These are phyloP conservation scores for Oryza officinalis DNA, from an alignment of 176 grass and related monocot species.

Conservation along the genomic window DNA sequence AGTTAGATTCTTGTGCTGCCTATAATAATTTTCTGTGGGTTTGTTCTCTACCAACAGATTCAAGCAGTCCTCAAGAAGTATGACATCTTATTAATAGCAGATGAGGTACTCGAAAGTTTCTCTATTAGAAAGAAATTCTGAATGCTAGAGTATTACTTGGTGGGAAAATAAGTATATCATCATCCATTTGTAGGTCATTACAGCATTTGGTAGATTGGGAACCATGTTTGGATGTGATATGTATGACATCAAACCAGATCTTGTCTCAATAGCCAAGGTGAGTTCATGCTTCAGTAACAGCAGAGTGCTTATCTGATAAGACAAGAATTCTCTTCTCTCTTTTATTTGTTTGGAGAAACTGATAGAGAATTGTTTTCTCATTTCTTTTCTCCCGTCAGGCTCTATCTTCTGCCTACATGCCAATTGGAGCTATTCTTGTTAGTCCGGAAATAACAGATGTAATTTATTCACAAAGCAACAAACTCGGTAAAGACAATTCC, in stretches of 20 bases:
- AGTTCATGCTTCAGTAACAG: constrained; percentile 1
- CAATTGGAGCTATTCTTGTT: constrained; percentile 88
- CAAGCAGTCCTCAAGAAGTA: constrained; percentile 91
- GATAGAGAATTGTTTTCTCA: background rate
- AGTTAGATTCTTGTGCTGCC: background rate
- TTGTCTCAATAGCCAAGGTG: constrained; percentile 94
- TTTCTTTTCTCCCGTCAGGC: constrained; percentile 50
- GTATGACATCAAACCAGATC: constrained; percentile 85
- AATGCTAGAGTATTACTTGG: background rate
- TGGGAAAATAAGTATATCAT: background rate
- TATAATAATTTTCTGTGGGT: constrained; percentile 3
- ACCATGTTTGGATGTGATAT: constrained; percentile 95
- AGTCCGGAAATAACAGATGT: constrained; percentile 87
- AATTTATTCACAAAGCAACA: constrained; percentile 91
- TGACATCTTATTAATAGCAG: constrained; percentile 88
- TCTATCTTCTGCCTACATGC: constrained; percentile 93
- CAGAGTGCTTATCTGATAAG: background rate
- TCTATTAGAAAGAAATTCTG: background rate
- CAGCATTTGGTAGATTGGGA: constrained; percentile 90
- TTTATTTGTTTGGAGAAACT: background rate
- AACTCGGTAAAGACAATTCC: constrained; percentile 66
- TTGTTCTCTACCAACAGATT: constrained; percentile 52
- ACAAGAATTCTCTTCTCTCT: background rate
- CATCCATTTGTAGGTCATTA: constrained; percentile 70
- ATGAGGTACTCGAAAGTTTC: constrained; percentile 62